Conservation (phyloP, 768 basidiomycete genomes). For the Termitomyces sp. region DNA sequence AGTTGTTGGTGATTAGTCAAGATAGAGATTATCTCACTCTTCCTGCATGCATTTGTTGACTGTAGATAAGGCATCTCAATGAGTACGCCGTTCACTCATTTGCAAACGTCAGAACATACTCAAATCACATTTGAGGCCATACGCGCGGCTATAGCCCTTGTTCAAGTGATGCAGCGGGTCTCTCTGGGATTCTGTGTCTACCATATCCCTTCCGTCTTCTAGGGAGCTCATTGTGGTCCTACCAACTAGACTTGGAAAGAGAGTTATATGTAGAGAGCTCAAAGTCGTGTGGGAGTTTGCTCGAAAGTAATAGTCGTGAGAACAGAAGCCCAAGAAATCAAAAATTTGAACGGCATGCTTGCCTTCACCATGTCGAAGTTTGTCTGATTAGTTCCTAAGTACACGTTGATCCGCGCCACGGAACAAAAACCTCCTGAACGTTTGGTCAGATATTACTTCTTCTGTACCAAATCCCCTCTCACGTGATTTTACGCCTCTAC, state of each 20-base stretch:
- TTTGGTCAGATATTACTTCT: no score
- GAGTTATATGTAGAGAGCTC: no score
- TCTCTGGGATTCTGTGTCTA: slow-evolving; percentile 5
- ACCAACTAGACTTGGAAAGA: not conserved
- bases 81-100: not conserved
- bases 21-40: slow-evolving; percentile 26
- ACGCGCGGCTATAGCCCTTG: slow-evolving; percentile 13
- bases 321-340: no score
- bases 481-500: no score
- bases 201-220: not conserved
- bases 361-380: no score
- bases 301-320: no score
- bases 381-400: no score
- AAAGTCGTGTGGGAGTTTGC: no score
- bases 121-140: slow-evolving; percentile 17
- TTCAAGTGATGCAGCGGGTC: not conserved
- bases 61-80: slow-evolving; percentile 4
- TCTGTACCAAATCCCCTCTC: no score
- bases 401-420: no score
- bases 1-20: not conserved
- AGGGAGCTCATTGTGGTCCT: not conserved
- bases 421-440: no score
- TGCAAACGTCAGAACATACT: slow-evolving; percentile 5
- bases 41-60: slow-evolving; percentile 42
- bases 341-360: no score